These are phyloP conservation scores for Peronospora tabacina DNA, from an alignment of 352 stramenopile species.

Conservation along the genomic window DNA sequence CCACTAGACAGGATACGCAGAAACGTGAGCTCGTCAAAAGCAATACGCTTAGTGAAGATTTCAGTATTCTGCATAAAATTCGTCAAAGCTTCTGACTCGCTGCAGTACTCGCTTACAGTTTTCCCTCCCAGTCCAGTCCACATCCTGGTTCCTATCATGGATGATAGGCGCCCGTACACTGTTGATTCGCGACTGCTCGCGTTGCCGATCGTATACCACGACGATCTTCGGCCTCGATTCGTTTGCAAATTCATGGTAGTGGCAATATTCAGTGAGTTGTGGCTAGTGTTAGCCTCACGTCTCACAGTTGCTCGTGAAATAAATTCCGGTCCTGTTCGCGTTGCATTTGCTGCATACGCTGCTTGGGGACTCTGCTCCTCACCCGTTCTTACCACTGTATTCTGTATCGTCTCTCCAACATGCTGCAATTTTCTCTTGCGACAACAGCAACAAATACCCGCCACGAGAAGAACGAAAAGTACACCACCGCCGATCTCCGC, in stretches of 20 bases:
- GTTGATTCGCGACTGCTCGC: conserved; percentile 22
- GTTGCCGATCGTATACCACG: conserved; percentile 30
- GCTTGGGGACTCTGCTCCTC: conserved; percentile 2
- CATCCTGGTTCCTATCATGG: conserved; percentile 25
- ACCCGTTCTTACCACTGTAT: conserved; percentile 5
- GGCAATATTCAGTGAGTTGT: conserved; percentile 13
- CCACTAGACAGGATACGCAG: conserved; percentile 57
- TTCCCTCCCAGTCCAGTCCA: conserved; percentile 28
- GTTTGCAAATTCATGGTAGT: conserved; percentile 23
- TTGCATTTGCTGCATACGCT: conserved; percentile 1
- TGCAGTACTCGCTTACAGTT: conserved; percentile 48
- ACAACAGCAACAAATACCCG: conserved; percentile 17
- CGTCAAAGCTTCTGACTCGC: conserved; percentile 47
- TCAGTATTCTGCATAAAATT: conserved; percentile 45
- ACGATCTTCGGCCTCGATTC: conserved; percentile 18
- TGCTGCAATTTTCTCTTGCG: conserved; percentile 17
- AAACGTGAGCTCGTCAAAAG: conserved; percentile 62
- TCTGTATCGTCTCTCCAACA: conserved; percentile 2
- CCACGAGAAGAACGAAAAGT: conserved; percentile 14
- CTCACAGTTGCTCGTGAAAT: conserved; percentile 16
- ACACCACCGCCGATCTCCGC: conserved; percentile 14
- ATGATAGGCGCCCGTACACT: conserved; percentile 19
- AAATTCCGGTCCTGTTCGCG: conserved; percentile 11
- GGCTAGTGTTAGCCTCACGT: conserved; percentile 17
- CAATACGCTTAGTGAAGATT: conserved; percentile 43